These are phyloP conservation scores for Pseudohalonectria lignicola DNA, from an alignment of 2,329 filamentous ascomycete genomes.

Conservation along the genomic window DNA sequence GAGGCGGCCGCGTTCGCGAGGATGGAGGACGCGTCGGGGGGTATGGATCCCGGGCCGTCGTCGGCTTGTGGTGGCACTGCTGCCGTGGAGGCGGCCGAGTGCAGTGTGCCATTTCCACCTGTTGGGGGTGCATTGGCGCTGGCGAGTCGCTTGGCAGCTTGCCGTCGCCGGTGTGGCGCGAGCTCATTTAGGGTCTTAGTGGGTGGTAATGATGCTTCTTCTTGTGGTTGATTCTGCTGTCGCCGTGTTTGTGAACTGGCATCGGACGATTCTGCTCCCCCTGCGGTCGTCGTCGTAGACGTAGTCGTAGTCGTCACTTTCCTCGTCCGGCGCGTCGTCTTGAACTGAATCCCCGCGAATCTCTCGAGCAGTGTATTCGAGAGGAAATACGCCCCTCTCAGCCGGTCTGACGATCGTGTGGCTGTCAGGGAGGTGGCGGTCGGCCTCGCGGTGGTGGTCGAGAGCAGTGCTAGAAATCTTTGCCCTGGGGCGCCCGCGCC, in stretches of 20 bases:
- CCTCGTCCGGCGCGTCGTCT: not conserved
- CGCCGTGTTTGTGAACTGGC: not conserved
- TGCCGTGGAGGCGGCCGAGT: not conserved
- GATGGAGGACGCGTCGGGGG: constrained; percentile 34
- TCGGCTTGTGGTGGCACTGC: not conserved
- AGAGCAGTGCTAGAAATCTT: constrained; percentile 12
- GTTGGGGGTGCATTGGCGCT: too few relatives aligned
- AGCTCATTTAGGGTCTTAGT: not conserved
- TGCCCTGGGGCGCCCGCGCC: constrained; percentile 1
- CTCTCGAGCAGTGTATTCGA: constrained; percentile 20
- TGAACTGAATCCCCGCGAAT: constrained; percentile 4
- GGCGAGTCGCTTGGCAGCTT: constrained; percentile 5
- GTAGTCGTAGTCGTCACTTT: not conserved
- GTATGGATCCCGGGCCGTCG: constrained; percentile 6
- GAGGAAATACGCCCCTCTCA: constrained; percentile 20
- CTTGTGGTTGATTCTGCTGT: not conserved
- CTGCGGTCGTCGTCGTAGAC: constrained; percentile 5
- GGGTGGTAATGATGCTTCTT: not conserved
- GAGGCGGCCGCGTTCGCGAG: constrained; percentile 40
- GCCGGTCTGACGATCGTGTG: constrained; percentile 2
- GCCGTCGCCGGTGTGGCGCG: constrained; percentile 10
- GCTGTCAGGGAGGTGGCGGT: constrained; percentile 5
- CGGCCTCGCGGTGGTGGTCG: constrained; percentile 8
- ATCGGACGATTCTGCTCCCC: not conserved
- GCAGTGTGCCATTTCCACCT: too few relatives aligned